Conservation (phyloP, 345 rosid species). For the Eutrema heterophyllum region DNA sequence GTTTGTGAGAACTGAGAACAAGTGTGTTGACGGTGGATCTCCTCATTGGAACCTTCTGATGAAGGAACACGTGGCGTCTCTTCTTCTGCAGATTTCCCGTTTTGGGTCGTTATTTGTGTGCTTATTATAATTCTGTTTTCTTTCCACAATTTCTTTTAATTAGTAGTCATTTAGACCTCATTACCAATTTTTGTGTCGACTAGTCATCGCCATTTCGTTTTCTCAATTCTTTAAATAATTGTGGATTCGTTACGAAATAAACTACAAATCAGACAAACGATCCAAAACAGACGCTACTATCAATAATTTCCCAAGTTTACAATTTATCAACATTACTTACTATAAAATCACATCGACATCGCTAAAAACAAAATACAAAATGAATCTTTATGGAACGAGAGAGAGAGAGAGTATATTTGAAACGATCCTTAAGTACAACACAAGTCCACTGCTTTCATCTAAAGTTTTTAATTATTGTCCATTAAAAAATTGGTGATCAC, state of each 20-base stretch:
- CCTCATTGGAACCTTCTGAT: constrained; percentile 18
- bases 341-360: too few species aligned
- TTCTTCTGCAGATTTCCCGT: constrained; percentile 2
- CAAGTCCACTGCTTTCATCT: background rate
- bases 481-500: background rate
- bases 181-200: background rate
- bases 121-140: background rate
- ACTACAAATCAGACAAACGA: too few species aligned
- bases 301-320: too few species aligned
- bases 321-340: too few species aligned
- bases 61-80: constrained; percentile 11
- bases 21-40: constrained; percentile 23
- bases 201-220: background rate
- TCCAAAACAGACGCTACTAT: background rate
- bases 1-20: background rate
- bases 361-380: too few species aligned
- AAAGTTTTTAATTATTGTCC: background rate
- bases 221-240: background rate
- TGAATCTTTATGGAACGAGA: too few species aligned
- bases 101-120: constrained; percentile 13
- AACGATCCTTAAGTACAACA: too few species aligned
- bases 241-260: too few species aligned
- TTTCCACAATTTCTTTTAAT: background rate
- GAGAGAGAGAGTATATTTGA: too few species aligned
- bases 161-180: background rate